Percentiles rank a stretch among this genome's conserved stretches.
Conservation (phyloP, 2,329 filamentous ascomycete species). For the Aspergillus persii region DNA sequence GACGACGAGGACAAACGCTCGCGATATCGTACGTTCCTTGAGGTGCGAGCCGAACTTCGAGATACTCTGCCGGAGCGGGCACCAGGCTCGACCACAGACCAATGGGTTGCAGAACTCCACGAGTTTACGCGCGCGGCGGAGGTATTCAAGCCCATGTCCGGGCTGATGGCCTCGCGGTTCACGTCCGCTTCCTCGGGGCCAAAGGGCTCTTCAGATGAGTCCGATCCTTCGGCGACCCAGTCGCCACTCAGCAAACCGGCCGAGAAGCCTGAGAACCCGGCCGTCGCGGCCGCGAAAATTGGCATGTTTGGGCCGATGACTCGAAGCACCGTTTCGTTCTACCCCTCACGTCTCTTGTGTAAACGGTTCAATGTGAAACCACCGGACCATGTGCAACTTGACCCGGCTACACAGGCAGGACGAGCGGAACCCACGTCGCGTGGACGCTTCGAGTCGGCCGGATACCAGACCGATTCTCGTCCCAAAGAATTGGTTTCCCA, state of each 20-base stretch:
- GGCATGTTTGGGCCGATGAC: conserved; percentile 95
- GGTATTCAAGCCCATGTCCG: conserved; percentile 89
- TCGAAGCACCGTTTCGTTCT: conserved; percentile 67
- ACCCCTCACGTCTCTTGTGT: conserved; percentile 80
- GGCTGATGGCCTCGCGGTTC: conserved; percentile 90
- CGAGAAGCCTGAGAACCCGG: conserved; percentile 68
- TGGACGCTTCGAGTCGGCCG: conserved; percentile 32
- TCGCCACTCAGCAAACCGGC: conserved; percentile 49
- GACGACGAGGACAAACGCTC: conserved; percentile 75
- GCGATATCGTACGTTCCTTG: conserved; percentile 80
- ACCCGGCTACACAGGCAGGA: conserved; percentile 44
- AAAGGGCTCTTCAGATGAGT: conserved; percentile 38
- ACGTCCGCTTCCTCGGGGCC: conserved; percentile 57
- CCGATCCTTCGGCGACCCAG: conserved; percentile 22
- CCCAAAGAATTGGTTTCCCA: conserved; percentile 52
- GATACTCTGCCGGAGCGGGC: conserved; percentile 58
- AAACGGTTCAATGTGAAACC: conserved; percentile 89
- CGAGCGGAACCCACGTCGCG: conserved; percentile 23
- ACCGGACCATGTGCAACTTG: conserved; percentile 64
- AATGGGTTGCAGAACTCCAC: conserved; percentile 75
- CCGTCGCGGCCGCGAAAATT: conserved; percentile 79
- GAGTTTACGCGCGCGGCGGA: conserved; percentile 73
- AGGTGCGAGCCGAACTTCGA: conserved; percentile 66
- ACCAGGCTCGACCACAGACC: conserved; percentile 57
- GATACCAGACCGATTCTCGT: conserved; percentile 30